Percentiles rank a stretch among this genome's conserved stretches.
phyloP scores from a whole-genome alignment of 1,284 basidiomycete genomes.

The Pisolithus thermaeus region DNA sequence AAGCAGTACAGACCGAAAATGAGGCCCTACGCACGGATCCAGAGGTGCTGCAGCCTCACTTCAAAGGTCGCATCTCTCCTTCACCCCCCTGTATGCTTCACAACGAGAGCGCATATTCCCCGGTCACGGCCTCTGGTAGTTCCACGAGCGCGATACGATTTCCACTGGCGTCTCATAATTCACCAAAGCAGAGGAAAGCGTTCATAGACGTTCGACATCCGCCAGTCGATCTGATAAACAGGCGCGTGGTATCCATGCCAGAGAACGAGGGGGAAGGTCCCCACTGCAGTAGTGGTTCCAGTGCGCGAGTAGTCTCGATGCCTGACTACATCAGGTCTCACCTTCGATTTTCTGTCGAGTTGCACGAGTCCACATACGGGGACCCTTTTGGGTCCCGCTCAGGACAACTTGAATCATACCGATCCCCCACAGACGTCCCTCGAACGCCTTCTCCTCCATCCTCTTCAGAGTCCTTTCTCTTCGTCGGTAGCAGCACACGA shows the following conservation, averaged over 20 bases:
- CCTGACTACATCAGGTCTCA: conserved; percentile 34
- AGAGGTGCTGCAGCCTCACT: neutral
- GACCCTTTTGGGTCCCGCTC: conserved; percentile 27
- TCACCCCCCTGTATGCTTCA: conserved; percentile 1
- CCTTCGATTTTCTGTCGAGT: conserved; percentile 23
- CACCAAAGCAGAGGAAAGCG: conserved; percentile 21
- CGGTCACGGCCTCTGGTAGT: conserved; percentile 10
- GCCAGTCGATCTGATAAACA: conserved; percentile 13
- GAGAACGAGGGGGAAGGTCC: conserved; percentile 33
- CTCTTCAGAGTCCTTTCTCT: conserved; percentile 64
- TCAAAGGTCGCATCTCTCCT: neutral
- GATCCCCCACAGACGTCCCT: conserved; percentile 33
- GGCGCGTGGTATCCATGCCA: conserved; percentile 48
- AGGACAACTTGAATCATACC: conserved; percentile 25
- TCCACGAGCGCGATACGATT: conserved; percentile 25
- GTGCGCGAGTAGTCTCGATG: conserved; percentile 49
- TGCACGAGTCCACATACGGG: conserved; percentile 20
- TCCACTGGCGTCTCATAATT: conserved; percentile 24
- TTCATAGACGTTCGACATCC: conserved; percentile 17
- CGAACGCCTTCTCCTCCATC: conserved; percentile 61
- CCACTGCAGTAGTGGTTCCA: conserved; percentile 4
- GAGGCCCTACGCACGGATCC: neutral
- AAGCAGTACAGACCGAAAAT: conserved; percentile 32
- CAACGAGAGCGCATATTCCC: conserved; percentile 14
- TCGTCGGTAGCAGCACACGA: conserved; percentile 50